Evolutionary conservation across 2,329 filamentous ascomycete genomes (phyloP), one percentile per base, ranked within the genome.

Genomic region (Epicoccum nigrum): DNA sequence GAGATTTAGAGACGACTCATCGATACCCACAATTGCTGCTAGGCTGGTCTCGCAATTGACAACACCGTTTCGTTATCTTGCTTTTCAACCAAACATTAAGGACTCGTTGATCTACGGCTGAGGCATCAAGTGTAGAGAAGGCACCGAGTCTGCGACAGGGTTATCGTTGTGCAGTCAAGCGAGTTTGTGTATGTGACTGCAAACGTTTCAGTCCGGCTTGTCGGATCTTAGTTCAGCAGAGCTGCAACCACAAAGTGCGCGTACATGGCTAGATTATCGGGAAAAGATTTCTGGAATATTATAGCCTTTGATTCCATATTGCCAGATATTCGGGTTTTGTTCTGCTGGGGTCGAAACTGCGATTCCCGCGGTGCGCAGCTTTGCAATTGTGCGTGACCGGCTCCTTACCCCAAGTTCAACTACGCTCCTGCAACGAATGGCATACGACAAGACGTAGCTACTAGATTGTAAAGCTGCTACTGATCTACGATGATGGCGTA

Each of bases 111-210:
- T 47, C 30, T 6, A 19, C 45, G 39, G 53, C 55, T 60, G 59
- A 62, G 55, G 59, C 59, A 62, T 43, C 44, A 30, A 38, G 16
- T 60, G 59, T 54, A 54, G 37, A 51, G 52, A 43, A 58, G 48
- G 34, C 32, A 48, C 33, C 45, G 17, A 39, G 27, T 45, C 51
- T 61, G 46, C 44, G 50, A 54, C 42, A 44, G 30, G 54, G 41
- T 45, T 31, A 50, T 39, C 50, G 54, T 51, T 47, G 45, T 43
- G 43, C 27, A 8, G 37, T 45, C 41, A 43, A 50, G 48, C 47
- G 41, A 49, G 38, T 47, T 44, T 32, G 32, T 44, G 44, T 33
- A 43, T 52, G 49, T 33, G 25, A 52, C 49, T 40, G 33, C 19
- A 28, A 16, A 27, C 9, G 49, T 52, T 52, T 52, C 49, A 52